Conservation (phyloP, 768 basidiomycete species). For the Termitomyces titanicus region DNA sequence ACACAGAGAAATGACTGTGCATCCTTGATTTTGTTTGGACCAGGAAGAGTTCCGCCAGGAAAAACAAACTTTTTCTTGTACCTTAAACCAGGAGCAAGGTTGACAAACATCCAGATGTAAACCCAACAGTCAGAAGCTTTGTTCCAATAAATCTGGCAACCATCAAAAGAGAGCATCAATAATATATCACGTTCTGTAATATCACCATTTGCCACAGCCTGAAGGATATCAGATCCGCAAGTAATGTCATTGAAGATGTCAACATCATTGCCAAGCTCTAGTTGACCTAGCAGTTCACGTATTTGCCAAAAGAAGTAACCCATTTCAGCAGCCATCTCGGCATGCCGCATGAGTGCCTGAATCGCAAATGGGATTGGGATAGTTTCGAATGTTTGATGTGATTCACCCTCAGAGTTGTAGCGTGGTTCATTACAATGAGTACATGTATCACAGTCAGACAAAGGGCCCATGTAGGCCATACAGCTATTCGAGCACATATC, state of each 20-base stretch:
- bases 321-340: background rate
- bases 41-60: slow-evolving; percentile 4
- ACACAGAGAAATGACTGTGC: background rate
- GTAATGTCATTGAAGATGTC: background rate
- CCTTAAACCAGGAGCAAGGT: slow-evolving; percentile 7
- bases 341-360: background rate
- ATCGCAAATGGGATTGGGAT: slow-evolving; percentile 1
- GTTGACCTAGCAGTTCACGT: background rate
- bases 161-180: slow-evolving; percentile 26
- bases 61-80: background rate
- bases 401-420: background rate
- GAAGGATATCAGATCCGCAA: background rate
- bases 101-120: slow-evolving; percentile 27
- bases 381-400: background rate
- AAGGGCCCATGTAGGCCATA: slow-evolving; percentile 34
- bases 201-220: background rate
- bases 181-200: slow-evolving; percentile 23
- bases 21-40: slow-evolving; percentile 6
- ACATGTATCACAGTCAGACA: slow-evolving; percentile 20
- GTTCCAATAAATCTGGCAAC: slow-evolving; percentile 27
- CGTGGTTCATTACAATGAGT: slow-evolving; percentile 17
- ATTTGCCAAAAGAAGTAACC: background rate
- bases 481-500: slow-evolving; percentile 41
- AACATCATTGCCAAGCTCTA: background rate
- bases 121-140: slow-evolving; percentile 33